Conservation (phyloP, 805 yeast species). For the Nakazawaea wyomingensis region DNA sequence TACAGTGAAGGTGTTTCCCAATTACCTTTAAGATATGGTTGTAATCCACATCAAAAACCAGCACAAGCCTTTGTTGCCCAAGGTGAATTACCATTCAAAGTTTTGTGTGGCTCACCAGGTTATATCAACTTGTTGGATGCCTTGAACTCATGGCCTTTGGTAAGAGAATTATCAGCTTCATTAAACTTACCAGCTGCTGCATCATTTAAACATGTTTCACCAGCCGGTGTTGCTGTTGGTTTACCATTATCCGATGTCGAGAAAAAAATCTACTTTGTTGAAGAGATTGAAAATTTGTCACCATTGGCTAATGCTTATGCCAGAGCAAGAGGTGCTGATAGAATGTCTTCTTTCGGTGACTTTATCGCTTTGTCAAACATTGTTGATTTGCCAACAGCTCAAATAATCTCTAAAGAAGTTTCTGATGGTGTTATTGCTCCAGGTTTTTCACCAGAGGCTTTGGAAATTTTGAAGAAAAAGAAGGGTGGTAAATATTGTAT, state of each 20-base stretch:
- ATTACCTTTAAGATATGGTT: conserved; percentile 95
- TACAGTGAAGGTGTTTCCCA: conserved; percentile 87
- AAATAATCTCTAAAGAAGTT: conserved; percentile 95
- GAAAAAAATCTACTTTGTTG: conserved; percentile 92
- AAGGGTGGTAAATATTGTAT: conserved; percentile 97
- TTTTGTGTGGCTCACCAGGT: conserved; percentile 92
- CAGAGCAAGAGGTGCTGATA: conserved; percentile 99
- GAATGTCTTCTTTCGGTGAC: conserved; percentile 99
- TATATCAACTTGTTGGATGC: conserved; percentile 96
- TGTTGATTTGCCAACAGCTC: conserved; percentile 95
- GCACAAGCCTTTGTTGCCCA: conserved; percentile 91
- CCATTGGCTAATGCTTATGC: conserved; percentile 98
- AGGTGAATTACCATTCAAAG: conserved; percentile 92
- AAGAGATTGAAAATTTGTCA: conserved; percentile 89
- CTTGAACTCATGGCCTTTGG: conserved; percentile 97
- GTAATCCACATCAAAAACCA: conserved; percentile 98
- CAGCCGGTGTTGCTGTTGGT: conserved; percentile 99
- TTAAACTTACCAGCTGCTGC: conserved; percentile 98
- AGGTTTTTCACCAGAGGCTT: conserved; percentile 89
- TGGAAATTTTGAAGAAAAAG: conserved; percentile 82
- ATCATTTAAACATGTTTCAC: conserved; percentile 96
- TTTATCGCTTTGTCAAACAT: conserved; percentile 95
- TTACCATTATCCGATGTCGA: conserved; percentile 86
- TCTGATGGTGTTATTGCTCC: conserved; percentile 99
- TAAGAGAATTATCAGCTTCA: conserved; percentile 91